These are phyloP conservation scores for Aspergillus chevalieri DNA, from an alignment of 2,329 filamentous ascomycete genomes.

Conservation along the genomic window DNA sequence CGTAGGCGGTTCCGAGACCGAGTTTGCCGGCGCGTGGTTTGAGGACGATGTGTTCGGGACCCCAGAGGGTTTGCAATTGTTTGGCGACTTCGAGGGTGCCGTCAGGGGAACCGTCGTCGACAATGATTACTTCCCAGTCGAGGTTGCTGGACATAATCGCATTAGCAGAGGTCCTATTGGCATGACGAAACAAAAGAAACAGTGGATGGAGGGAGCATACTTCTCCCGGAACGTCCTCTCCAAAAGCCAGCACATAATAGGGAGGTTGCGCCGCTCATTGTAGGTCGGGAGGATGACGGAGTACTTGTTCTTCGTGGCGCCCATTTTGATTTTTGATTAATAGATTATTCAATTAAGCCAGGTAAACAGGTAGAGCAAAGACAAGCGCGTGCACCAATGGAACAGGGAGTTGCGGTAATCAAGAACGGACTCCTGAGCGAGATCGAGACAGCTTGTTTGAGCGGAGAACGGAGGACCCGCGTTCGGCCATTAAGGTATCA, in stretches of 20 bases:
- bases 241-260: slow-evolving; percentile 90
- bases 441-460: too few relatives aligned
- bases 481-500: slow-evolving; percentile 1
- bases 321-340: slow-evolving; percentile 23
- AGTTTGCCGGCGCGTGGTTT: slow-evolving; percentile 90
- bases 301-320: slow-evolving; percentile 65
- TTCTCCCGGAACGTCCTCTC: slow-evolving; percentile 85
- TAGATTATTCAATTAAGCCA: background rate
- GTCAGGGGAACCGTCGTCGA: slow-evolving; percentile 96
- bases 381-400: background rate
- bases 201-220: slow-evolving; percentile 46
- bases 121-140: slow-evolving; percentile 95
- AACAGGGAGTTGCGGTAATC: background rate
- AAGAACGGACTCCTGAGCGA: slow-evolving; percentile 4
- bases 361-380: background rate
- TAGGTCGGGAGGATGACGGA: slow-evolving; percentile 96
- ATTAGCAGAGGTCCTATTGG: background rate
- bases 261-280: slow-evolving; percentile 96
- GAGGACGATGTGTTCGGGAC: slow-evolving; percentile 67
- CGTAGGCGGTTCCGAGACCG: slow-evolving; percentile 92
- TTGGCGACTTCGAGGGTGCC: slow-evolving; percentile 85
- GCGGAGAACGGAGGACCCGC: slow-evolving; percentile 4
- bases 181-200: background rate
- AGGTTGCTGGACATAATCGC: slow-evolving; percentile 59
- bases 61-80: slow-evolving; percentile 84